phyloP scores from a whole-genome alignment of 345 rosid genomes.

The Cardiospermum halicacabum region DNA sequence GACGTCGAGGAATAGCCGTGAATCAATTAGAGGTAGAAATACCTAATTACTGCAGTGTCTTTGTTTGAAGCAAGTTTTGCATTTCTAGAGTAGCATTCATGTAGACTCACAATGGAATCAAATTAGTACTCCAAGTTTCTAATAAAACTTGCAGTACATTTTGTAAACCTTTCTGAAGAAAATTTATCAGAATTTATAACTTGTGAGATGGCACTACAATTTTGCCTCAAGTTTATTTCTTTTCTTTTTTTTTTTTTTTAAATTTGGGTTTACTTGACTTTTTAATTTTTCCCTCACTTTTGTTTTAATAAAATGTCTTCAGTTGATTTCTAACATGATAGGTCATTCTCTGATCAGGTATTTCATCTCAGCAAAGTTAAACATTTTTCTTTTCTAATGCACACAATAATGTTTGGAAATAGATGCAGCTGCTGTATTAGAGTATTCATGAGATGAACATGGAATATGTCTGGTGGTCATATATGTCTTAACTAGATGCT shows the following conservation, averaged over 20 bases:
- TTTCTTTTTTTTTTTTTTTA: too few species aligned
- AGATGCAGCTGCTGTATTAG: background rate
- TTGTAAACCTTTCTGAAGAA: background rate
- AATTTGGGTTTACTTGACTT: background rate
- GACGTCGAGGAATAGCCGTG: slow-evolving; percentile 8
- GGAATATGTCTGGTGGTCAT: background rate
- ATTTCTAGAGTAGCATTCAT: background rate
- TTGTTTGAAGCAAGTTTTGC: slow-evolving; percentile 6
- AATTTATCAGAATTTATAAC: background rate
- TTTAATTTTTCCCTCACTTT: too few species aligned
- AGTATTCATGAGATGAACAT: background rate
- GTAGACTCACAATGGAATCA: slow-evolving; percentile 4
- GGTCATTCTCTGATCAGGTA: too few species aligned
- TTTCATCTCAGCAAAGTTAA: background rate
- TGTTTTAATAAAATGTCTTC: too few species aligned
- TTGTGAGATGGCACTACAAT: background rate
- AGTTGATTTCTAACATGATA: too few species aligned
- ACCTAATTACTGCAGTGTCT: slow-evolving; percentile 6
- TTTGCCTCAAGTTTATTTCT: background rate
- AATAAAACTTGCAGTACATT: background rate
- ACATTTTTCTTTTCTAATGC: background rate
- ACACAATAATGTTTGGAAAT: background rate
- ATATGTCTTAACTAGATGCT: slow-evolving; percentile 4
- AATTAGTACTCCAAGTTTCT: background rate
- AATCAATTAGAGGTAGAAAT: slow-evolving; percentile 16